These are phyloP conservation scores for Daldinia childiae DNA, from an alignment of 495 filamentous ascomycete genomes.

Conservation along the genomic window DNA sequence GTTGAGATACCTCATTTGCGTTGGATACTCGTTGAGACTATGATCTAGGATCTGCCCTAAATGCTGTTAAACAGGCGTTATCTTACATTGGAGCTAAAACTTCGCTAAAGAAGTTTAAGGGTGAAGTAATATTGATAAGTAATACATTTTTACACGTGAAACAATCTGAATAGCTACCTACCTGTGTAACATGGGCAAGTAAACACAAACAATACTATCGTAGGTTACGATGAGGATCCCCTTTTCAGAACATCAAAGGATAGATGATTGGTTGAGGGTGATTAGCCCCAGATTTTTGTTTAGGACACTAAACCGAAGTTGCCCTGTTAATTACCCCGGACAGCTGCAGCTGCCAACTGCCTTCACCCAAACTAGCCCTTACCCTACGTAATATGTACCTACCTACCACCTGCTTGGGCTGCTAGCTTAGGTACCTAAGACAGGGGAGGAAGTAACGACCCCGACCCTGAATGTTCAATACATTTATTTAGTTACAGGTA, in stretches of 20 bases:
- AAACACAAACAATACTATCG: neutral
- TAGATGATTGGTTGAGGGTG: neutral
- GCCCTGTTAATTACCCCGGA: conserved; percentile 31
- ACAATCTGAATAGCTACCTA: neutral
- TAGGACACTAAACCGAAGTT: conserved; percentile 1
- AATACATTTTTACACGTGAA: neutral
- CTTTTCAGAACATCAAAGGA: neutral
- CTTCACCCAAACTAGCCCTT: conserved; percentile 1
- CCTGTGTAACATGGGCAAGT: neutral
- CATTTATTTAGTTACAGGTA: no score
- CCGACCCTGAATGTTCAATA: neutral
- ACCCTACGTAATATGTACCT: conserved; percentile 11
- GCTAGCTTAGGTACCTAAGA: no score
- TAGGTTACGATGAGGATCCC: neutral
- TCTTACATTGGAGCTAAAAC: conserved; percentile 1
- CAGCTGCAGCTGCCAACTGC: conserved; percentile 31
- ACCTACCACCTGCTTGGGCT: no score
- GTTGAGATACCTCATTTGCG: neutral
- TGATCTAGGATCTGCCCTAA: neutral
- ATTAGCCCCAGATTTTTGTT: conserved; percentile 19
- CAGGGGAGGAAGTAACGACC: neutral
- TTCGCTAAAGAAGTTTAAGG: neutral
- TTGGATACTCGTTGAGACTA: neutral
- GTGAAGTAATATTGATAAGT: conserved; percentile 6
- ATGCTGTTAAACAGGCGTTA: neutral